Conservation (phyloP, 768 basidiomycete species). For the Collybiopsis luxurians region DNA sequence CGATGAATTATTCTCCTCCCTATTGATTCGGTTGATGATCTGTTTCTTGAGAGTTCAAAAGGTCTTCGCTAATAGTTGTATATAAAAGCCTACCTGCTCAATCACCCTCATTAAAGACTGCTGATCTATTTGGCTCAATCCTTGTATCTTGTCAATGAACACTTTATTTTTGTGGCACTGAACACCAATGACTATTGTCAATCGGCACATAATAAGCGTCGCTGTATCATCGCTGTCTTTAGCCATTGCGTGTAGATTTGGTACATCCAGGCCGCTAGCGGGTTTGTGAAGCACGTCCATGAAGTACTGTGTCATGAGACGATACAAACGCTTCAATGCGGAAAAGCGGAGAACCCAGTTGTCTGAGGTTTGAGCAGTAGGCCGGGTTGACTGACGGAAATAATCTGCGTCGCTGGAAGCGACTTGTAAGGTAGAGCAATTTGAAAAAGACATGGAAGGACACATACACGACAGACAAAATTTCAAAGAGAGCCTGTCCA, state of each 20-base stretch:
- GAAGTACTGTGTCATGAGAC: conserved; percentile 87
- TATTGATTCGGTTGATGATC: conserved; percentile 75
- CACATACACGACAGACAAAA: conserved; percentile 74
- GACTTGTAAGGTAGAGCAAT: conserved; percentile 7
- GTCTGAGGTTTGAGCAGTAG: conserved; percentile 63
- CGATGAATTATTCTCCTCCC: conserved; percentile 39
- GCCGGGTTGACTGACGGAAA: conserved; percentile 63
- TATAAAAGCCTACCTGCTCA: conserved; percentile 63
- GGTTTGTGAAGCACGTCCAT: conserved; percentile 81
- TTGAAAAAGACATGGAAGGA: conserved; percentile 2
- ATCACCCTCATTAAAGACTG: conserved; percentile 91
- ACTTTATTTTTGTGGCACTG: conserved; percentile 88
- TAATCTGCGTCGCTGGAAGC: conserved; percentile 69
- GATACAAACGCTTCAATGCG: conserved; percentile 79
- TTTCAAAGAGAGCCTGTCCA: conserved; percentile 71
- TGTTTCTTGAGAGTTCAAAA: conserved; percentile 21
- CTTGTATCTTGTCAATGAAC: conserved; percentile 87
- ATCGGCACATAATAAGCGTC: conserved; percentile 71
- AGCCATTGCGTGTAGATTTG: conserved; percentile 83
- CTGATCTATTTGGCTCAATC: conserved; percentile 78
- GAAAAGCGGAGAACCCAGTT: conserved; percentile 90
- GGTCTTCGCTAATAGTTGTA: not conserved
- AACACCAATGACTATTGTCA: conserved; percentile 83
- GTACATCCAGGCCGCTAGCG: conserved; percentile 76
- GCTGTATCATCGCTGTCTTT: conserved; percentile 68